Evolutionary conservation across 176 grass and related monocot species (phyloP).

Genomic region (Elymus sibiricus): DNA sequence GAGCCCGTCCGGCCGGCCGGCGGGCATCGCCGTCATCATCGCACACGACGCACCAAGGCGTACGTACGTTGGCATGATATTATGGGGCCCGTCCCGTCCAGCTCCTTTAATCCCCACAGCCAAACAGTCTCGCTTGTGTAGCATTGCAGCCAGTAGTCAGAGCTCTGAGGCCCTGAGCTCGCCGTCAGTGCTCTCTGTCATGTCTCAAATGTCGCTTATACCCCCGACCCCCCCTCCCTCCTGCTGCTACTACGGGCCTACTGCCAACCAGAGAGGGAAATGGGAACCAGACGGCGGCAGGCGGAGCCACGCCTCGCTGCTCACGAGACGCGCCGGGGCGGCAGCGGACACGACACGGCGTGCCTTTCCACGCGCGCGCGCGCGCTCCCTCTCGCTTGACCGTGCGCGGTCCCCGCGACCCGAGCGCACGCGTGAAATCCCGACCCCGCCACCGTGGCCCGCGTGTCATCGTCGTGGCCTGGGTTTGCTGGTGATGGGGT

Average conservation of each 20-base stretch:
- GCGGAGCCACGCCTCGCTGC: conserved; percentile 8
- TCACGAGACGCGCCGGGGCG: background rate
- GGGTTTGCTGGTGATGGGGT: too few species aligned
- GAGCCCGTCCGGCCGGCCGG: too few species aligned
- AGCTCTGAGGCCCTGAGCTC: background rate
- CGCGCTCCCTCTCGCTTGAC: background rate
- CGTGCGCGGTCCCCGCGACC: background rate
- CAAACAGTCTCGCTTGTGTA: background rate
- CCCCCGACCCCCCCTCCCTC: background rate
- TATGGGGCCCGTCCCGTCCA: too few species aligned
- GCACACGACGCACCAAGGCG: background rate
- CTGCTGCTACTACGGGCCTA: too few species aligned
- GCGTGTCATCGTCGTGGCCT: too few species aligned
- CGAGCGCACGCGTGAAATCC: too few species aligned
- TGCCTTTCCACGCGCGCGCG: background rate
- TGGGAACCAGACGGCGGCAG: background rate
- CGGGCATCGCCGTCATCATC: too few species aligned
- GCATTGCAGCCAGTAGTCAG: too few species aligned
- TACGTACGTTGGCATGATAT: background rate
- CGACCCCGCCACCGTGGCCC: too few species aligned
- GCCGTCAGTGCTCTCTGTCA: background rate
- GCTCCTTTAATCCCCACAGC: background rate
- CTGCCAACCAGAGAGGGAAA: background rate
- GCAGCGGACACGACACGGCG: background rate
- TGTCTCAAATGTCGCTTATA: background rate